Conservation (phyloP, 768 basidiomycete genomes). For the Xerocomellus chrysenteron region DNA sequence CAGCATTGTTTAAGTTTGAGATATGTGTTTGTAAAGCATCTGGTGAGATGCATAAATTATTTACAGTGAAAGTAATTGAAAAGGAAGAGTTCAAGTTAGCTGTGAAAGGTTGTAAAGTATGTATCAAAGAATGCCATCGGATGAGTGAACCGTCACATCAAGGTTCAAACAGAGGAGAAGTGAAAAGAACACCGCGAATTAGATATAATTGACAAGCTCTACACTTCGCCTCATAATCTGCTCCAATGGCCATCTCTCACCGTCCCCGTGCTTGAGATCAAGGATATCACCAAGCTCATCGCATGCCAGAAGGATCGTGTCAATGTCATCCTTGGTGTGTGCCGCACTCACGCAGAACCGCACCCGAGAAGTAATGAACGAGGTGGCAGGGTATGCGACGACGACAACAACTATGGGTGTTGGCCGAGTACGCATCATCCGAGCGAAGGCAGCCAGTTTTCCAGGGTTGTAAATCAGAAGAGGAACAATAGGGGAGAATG, state of each 20-base stretch:
- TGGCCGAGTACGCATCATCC: constrained; percentile 75
- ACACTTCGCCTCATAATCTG: constrained; percentile 68
- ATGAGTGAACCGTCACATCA: background rate
- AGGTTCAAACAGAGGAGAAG: background rate
- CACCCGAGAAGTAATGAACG: constrained; percentile 83
- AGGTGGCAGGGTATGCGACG: constrained; percentile 88
- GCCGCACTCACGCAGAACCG: constrained; percentile 93
- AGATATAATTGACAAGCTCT: constrained; percentile 59
- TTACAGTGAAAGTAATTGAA: constrained; percentile 21
- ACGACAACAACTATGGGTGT: constrained; percentile 88
- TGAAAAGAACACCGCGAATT: background rate
- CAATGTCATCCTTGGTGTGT: constrained; percentile 97
- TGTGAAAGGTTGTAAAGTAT: constrained; percentile 14
- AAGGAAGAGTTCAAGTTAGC: constrained; percentile 15
- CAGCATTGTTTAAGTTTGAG: background rate
- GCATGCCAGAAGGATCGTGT: constrained; percentile 78
- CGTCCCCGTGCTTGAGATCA: constrained; percentile 79
- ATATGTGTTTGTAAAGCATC: constrained; percentile 9
- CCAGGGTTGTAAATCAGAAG: constrained; percentile 89
- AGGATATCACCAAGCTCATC: constrained; percentile 90
- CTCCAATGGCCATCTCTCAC: constrained; percentile 78
- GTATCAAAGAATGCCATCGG: constrained; percentile 23
- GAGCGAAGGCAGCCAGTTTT: constrained; percentile 90
- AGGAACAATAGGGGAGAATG: constrained; percentile 91
- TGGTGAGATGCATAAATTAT: constrained; percentile 28